These are phyloP conservation scores for Chlorella sp. DNA, from an alignment of 139 green algal genomes.

Conservation along the genomic window DNA sequence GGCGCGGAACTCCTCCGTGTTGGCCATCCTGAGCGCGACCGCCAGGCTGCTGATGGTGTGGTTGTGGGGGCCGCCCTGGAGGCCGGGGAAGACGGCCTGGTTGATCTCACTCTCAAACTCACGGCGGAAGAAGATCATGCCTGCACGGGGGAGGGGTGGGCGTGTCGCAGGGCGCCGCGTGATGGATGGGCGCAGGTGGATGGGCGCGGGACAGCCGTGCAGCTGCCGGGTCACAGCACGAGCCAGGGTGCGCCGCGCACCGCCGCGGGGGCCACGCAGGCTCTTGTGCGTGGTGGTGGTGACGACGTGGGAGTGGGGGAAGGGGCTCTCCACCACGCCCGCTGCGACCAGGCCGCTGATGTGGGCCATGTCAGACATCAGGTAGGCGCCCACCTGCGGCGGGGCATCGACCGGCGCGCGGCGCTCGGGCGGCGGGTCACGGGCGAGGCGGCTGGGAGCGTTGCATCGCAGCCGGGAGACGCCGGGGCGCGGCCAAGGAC, in stretches of 20 bases:
- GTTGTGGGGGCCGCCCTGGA: slow-evolving; percentile 97
- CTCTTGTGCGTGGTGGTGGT: slow-evolving; percentile 99
- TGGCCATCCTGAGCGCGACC: slow-evolving; percentile 94
- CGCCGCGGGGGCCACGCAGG: slow-evolving; percentile 84
- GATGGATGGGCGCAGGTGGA: no score
- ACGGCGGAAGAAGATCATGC: slow-evolving; percentile 99
- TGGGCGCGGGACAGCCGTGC: no score
- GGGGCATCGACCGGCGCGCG: no score
- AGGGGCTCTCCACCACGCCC: slow-evolving; percentile 86
- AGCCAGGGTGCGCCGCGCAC: slow-evolving; percentile 10
- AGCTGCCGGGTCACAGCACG: no score
- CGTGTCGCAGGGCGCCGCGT: not conserved
- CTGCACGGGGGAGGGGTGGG: slow-evolving; percentile 21
- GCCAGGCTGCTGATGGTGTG: slow-evolving; percentile 97
- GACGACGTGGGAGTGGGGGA: slow-evolving; percentile 94
- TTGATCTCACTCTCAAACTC: slow-evolving; percentile 98
- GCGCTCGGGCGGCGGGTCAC: no score
- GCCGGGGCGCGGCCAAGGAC: no score
- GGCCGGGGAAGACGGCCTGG: slow-evolving; percentile 89
- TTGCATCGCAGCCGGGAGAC: no score
- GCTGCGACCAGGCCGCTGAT: slow-evolving; percentile 88
- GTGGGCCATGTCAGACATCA: slow-evolving; percentile 98
- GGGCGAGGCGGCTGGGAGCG: no score
- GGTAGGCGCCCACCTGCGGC: slow-evolving; percentile 75
- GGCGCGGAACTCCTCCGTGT: slow-evolving; percentile 87